Percentiles rank a stretch among this genome's conserved stretches.
These are phyloP conservation scores for Filosporella fistucella DNA, from an alignment of 495 filamentous ascomycete species.

Conservation along the genomic window DNA sequence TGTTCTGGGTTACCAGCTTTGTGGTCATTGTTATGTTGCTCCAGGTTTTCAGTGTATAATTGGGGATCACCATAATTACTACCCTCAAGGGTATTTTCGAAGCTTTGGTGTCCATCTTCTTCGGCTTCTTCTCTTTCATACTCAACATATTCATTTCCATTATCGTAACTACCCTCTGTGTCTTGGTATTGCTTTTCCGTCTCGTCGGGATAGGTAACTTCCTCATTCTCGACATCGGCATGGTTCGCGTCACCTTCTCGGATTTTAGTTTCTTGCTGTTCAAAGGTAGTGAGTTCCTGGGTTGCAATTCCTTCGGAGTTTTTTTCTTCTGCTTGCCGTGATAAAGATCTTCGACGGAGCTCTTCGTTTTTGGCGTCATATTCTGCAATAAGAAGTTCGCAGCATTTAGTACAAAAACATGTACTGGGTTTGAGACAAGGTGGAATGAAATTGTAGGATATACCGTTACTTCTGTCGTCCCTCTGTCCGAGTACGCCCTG, in stretches of 20 bases:
- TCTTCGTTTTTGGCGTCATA: slow-evolving; percentile 16
- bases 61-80: too few relatives aligned
- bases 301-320: background rate
- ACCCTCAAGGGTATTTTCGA: too few relatives aligned
- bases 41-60: too few relatives aligned
- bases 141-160: background rate
- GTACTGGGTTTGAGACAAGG: slow-evolving; percentile 16
- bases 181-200: too few relatives aligned
- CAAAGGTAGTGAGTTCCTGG: too few relatives aligned
- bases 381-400: slow-evolving; percentile 15
- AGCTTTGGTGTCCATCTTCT: too few relatives aligned
- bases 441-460: slow-evolving; percentile 15
- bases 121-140: background rate
- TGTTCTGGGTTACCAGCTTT: too few relatives aligned
- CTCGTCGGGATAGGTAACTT: too few relatives aligned
- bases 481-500: slow-evolving; percentile 29
- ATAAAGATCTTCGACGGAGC: slow-evolving; percentile 15
- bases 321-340: slow-evolving; percentile 8
- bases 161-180: too few relatives aligned
- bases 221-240: too few relatives aligned
- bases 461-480: slow-evolving; percentile 17
- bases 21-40: too few relatives aligned
- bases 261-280: too few relatives aligned
- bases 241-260: background rate
- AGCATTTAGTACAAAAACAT: slow-evolving; percentile 24